A percentile compares a stretch with the other conserved stretches of the same genome.
Evolutionary conservation across 23 red algal genomes (phyloP).

Genomic region (Gracilaria gracilis): DNA sequence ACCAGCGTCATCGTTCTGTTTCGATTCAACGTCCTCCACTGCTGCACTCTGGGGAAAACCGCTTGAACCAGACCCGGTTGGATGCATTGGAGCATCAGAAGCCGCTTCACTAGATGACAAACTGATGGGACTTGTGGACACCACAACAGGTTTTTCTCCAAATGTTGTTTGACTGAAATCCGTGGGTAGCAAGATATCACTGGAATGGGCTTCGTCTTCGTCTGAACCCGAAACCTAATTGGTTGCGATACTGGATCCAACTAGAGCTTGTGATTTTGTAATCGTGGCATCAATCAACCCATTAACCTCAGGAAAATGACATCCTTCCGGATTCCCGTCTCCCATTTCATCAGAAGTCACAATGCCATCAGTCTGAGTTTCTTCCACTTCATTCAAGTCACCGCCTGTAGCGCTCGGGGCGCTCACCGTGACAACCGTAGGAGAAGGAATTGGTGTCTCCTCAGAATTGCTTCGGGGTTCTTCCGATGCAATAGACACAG

Average conservation of each 20-base stretch:
- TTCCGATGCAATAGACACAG: neutral
- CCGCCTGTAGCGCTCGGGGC: neutral
- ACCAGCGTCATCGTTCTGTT: neutral
- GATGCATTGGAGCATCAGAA: neutral
- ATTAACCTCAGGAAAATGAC: constrained; percentile 22
- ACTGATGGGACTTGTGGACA: neutral
- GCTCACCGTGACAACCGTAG: neutral
- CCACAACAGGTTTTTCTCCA: neutral
- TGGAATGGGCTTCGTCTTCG: neutral
- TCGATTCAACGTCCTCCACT: constrained; percentile 5
- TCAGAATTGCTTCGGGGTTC: too few relatives aligned
- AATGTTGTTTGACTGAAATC: constrained; percentile 31
- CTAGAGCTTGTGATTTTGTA: neutral
- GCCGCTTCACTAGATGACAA: neutral
- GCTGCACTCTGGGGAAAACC: constrained; percentile 22
- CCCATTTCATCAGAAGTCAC: neutral
- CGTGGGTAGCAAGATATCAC: constrained; percentile 8
- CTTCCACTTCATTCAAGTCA: neutral
- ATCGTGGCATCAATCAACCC: constrained; percentile 24
- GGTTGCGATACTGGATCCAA: neutral
- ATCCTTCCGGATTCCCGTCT: neutral
- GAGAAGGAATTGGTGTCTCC: constrained; percentile 9
- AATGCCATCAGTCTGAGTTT: neutral
- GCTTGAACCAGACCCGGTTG: constrained; percentile 13
- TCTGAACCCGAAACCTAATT: neutral